Evolutionary conservation across 176 grass and related monocot species (phyloP).

Genomic region (Aegilops umbellulata): DNA sequence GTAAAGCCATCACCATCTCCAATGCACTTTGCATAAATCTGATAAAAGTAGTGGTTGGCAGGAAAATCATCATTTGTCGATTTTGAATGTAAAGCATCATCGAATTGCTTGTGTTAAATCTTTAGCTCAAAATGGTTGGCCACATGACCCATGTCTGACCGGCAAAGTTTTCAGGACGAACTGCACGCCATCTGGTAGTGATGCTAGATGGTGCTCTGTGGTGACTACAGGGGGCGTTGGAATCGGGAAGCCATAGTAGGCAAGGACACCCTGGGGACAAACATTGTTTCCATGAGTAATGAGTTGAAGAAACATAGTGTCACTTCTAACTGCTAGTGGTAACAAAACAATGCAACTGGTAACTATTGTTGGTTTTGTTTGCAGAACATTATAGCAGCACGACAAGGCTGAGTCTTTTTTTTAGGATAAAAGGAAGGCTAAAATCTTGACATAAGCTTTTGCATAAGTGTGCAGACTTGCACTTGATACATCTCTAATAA

Average conservation of each 20-base stretch:
- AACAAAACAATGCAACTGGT: background rate
- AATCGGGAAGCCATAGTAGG: conserved; percentile 24
- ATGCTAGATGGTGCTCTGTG: background rate
- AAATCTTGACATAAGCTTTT: background rate
- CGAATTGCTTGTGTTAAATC: background rate
- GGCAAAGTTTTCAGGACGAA: conserved; percentile 28
- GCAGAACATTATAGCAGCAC: background rate
- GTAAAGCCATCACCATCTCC: conserved; percentile 45
- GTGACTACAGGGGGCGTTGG: background rate
- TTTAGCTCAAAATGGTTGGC: background rate
- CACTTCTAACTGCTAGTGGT: background rate
- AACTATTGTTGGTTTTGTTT: background rate
- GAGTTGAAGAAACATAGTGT: background rate
- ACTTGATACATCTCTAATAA: background rate
- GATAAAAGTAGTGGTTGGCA: background rate
- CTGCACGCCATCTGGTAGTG: background rate
- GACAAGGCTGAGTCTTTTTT: background rate
- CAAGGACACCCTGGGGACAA: conserved; percentile 30
- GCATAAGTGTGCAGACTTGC: background rate
- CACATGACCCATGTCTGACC: conserved; percentile 11
- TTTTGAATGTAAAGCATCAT: background rate
- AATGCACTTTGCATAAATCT: conserved; percentile 27
- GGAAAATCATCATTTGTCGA: background rate
- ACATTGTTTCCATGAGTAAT: background rate
- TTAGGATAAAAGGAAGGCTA: background rate